Evolutionary conservation across 305 asterid species (phyloP).

Genomic region (Fraxinus sp.): DNA sequence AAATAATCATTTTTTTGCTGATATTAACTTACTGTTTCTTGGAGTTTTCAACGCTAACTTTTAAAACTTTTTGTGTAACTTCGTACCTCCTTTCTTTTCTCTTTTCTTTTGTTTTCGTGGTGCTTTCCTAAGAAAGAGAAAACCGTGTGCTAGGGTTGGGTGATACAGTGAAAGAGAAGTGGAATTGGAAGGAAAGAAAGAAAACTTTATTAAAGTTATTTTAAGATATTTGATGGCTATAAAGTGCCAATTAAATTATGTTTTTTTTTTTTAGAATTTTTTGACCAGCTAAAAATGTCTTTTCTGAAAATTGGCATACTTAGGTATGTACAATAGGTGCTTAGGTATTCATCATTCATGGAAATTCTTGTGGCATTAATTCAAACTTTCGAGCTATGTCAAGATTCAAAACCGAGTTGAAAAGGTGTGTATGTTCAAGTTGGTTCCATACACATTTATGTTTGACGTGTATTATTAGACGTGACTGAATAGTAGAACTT

Average conservation of each 20-base stretch:
- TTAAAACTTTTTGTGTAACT: not conserved
- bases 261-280: not conserved
- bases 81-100: not conserved
- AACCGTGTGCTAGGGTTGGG: not conserved
- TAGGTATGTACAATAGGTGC: not conserved
- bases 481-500: not conserved
- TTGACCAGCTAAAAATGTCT: not conserved
- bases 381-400: not conserved
- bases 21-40: not conserved
- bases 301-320: not conserved
- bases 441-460: too few species aligned
- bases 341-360: not conserved
- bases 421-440: not conserved
- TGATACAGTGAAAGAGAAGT: not conserved
- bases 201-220: not conserved
- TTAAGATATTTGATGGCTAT: not conserved
- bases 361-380: too few species aligned
- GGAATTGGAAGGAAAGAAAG: not conserved
- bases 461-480: not conserved
- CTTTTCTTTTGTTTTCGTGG: not conserved
- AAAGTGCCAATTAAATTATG: not conserved
- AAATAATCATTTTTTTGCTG: not conserved
- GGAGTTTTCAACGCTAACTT: not conserved
- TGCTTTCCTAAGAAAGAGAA: not conserved
- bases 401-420: not conserved